Base-by-base conservation (phyloP, 73 alveolate species). In the Tetrahymena elliotti region DNA sequence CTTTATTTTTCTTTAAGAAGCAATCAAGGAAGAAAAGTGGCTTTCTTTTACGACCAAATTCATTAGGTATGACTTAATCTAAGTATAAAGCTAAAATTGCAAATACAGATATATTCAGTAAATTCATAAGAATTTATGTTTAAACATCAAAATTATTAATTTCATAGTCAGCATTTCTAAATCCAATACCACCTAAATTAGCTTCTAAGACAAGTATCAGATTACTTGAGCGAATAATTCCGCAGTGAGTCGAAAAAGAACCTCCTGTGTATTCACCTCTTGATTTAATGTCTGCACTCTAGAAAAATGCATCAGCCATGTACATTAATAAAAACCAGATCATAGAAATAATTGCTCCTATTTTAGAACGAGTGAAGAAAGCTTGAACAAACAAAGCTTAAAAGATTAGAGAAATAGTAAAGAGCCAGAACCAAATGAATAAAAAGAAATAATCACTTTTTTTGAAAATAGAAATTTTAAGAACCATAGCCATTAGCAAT, bases 311-410 rank as follows among this genome's bases (percentile, higher is more conserved):
- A 33, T 96, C 53, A 83, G 96, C 96, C 93, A 88, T 93, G 97
- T 95, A 95, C 93, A 96, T 84, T 35, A 96, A 92, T 93, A 96
- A 97, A 41, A 96, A 95, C 93, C 93, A 93, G 83, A 95, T 94
- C 94, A 97, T 84, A 34, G 98, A 94, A 38, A 97, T 84, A 92
- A 97, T 94, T 18, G 96, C 83, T 47, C 98, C 99, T 38, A 96
- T 94, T 88, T 97, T 96, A 35, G 98, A 94, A 93, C 97, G 95
- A 92, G 97, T 97, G 53, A 97, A 95, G 94, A 97, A 97, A 84
- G 97, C 94, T 93, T 97, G 97, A 52, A 97, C 93, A 52, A 97
- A 97, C 39, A 95, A 94, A 93, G 96, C 93, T 31, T 68, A 68
- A 31, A 68, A 68, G 0, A 68, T 68, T 38, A 84, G 16, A 94